A percentile compares a stretch with the other conserved stretches of the same genome.
phyloP scores from a whole-genome alignment of 73 alveolate genomes.

The Paramecium tetraurelia region DNA sequence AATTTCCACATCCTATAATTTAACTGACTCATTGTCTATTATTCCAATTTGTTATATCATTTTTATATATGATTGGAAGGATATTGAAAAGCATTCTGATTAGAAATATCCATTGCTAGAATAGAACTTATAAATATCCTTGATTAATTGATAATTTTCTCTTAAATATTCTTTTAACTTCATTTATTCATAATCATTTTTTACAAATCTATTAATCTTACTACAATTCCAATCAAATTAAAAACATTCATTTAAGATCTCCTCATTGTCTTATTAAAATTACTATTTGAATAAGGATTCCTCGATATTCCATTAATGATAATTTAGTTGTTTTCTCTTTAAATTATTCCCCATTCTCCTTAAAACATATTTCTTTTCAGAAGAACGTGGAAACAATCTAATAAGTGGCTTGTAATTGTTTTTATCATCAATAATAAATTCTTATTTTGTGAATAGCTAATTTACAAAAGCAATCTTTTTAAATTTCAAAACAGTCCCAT shows the following conservation, averaged over 20 bases:
- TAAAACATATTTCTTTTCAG: constrained; percentile 34
- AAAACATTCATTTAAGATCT: constrained; percentile 72
- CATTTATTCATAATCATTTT: constrained; percentile 68
- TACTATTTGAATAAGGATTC: constrained; percentile 70
- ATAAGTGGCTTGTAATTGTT: constrained; percentile 52
- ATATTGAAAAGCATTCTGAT: neutral
- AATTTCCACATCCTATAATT: constrained; percentile 34
- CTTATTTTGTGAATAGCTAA: neutral
- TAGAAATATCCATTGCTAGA: constrained; percentile 22
- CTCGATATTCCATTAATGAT: constrained; percentile 61
- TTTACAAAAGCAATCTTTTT: neutral
- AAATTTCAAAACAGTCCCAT: neutral
- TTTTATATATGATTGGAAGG: neutral
- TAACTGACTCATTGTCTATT: neutral
- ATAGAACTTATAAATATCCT: constrained; percentile 55
- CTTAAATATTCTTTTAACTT: constrained; percentile 63
- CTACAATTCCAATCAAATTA: constrained; percentile 88
- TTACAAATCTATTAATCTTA: constrained; percentile 69
- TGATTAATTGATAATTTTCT: constrained; percentile 35
- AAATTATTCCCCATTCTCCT: neutral
- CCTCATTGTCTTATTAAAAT: constrained; percentile 71
- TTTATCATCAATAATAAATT: constrained; percentile 47
- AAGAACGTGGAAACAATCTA: constrained; percentile 34
- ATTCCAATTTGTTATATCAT: neutral
- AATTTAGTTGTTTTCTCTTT: neutral